phyloP scores from a whole-genome alignment of 2,329 filamentous ascomycete species.

The Aspergillus sp. region DNA sequence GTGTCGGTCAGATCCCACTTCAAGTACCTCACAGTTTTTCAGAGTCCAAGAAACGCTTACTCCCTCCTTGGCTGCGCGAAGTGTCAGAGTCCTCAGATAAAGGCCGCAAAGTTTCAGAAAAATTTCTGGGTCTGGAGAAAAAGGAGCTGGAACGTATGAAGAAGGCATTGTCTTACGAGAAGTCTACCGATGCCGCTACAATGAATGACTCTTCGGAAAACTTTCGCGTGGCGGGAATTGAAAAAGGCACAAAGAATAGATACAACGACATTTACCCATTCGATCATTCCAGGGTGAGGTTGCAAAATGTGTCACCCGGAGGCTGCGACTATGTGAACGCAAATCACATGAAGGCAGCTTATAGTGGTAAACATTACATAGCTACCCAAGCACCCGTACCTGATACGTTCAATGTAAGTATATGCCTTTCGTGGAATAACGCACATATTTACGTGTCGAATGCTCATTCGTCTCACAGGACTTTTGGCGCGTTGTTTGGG shows the following conservation, averaged over 20 bases:
- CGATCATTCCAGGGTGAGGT: constrained; percentile 83
- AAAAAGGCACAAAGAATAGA: constrained; percentile 91
- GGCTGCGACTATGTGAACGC: constrained; percentile 95
- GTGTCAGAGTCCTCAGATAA: constrained; percentile 68
- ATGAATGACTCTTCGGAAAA: constrained; percentile 42
- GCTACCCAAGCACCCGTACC: constrained; percentile 92
- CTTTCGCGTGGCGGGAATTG: constrained; percentile 84
- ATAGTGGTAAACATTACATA: constrained; percentile 91
- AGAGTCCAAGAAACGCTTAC: constrained; percentile 48
- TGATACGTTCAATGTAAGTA: constrained; percentile 79
- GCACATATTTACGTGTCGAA: neutral
- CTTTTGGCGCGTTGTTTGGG: constrained; percentile 98
- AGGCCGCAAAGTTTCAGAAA: constrained; percentile 77
- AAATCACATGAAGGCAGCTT: constrained; percentile 75
- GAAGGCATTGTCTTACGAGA: constrained; percentile 67
- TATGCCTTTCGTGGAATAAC: neutral
- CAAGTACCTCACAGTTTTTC: constrained; percentile 59
- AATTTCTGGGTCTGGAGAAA: constrained; percentile 80
- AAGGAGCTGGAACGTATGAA: constrained; percentile 92
- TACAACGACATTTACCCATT: constrained; percentile 99
- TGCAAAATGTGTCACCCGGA: constrained; percentile 67
- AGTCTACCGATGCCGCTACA: constrained; percentile 55
- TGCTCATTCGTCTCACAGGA: constrained; percentile 58
- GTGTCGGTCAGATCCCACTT: constrained; percentile 76
- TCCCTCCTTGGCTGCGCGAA: constrained; percentile 76